These are phyloP conservation scores for Annulohypoxylon stygium DNA, from an alignment of 495 filamentous ascomycete genomes.

Conservation along the genomic window DNA sequence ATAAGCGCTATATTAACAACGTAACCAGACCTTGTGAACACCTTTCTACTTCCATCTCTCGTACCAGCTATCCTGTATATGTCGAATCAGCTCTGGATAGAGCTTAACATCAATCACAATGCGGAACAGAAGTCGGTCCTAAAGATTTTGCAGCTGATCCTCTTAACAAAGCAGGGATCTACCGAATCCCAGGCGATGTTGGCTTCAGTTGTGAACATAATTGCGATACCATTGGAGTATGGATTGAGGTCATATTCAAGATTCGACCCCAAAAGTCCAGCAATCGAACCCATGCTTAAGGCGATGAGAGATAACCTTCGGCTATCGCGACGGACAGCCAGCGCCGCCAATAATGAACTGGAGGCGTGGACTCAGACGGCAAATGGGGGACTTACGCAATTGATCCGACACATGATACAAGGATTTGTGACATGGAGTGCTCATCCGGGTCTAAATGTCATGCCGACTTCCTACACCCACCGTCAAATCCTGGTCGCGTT, in stretches of 20 bases:
- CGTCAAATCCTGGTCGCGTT: conserved; percentile 75
- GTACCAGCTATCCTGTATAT: conserved; percentile 86
- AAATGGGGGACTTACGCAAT: conserved; percentile 71
- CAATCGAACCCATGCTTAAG: conserved; percentile 78
- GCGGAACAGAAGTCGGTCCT: conserved; percentile 72
- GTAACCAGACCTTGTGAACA: conserved; percentile 79
- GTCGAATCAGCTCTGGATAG: conserved; percentile 82
- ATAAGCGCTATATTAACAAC: conserved; percentile 17
- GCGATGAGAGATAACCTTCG: conserved; percentile 76
- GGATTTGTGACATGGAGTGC: conserved; percentile 79
- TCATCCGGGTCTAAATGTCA: conserved; percentile 71
- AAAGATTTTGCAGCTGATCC: conserved; percentile 79
- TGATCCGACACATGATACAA: conserved; percentile 74
- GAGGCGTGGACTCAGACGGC: conserved; percentile 77
- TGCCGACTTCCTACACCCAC: conserved; percentile 83
- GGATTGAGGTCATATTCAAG: conserved; percentile 79
- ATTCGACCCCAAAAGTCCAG: conserved; percentile 73
- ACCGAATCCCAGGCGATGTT: conserved; percentile 86
- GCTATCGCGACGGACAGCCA: conserved; percentile 72
- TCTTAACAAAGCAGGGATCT: conserved; percentile 81
- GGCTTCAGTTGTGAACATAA: conserved; percentile 82
- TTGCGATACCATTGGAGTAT: conserved; percentile 80
- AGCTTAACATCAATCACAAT: conserved; percentile 35
- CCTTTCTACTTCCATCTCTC: conserved; percentile 89
- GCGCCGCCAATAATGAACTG: conserved; percentile 77